phyloP scores from a whole-genome alignment of 768 basidiomycete species.

The Cystofilobasidium ferigula region DNA sequence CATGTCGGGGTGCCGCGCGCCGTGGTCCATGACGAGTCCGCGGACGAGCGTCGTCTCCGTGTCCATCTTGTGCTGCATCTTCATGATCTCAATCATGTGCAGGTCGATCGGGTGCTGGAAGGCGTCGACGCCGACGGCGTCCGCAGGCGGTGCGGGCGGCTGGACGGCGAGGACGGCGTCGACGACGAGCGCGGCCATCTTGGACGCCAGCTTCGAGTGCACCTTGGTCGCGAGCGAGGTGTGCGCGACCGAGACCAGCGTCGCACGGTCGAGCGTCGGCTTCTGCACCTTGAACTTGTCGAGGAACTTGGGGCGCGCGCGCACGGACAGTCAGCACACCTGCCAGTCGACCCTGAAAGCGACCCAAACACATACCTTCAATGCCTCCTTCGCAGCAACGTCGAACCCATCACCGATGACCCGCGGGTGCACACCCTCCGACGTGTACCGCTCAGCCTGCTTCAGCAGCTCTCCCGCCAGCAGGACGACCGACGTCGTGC shows the following conservation, averaged over 20 bases:
- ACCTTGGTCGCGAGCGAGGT: conserved; percentile 96
- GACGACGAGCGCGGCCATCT: conserved; percentile 82
- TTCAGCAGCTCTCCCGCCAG: conserved; percentile 91
- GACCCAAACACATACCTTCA: conserved; percentile 36
- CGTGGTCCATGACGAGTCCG: conserved; percentile 93
- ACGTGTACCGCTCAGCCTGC: conserved; percentile 94
- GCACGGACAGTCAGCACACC: background rate
- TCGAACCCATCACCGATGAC: conserved; percentile 93
- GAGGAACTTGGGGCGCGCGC: conserved; percentile 55
- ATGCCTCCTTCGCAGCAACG: conserved; percentile 89
- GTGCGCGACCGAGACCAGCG: conserved; percentile 81
- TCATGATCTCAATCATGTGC: conserved; percentile 99
- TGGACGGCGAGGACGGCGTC: conserved; percentile 87
- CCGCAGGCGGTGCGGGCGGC: conserved; percentile 45
- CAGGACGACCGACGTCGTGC: conserved; percentile 91
- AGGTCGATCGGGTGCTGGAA: conserved; percentile 87
- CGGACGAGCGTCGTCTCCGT: conserved; percentile 92
- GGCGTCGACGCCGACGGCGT: conserved; percentile 53
- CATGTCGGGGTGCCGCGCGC: conserved; percentile 93
- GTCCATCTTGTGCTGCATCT: conserved; percentile 98
- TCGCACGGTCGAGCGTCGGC: conserved; percentile 67
- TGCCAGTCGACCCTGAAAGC: background rate
- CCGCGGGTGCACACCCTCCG: conserved; percentile 95
- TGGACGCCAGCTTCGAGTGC: conserved; percentile 64
- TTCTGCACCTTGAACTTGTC: conserved; percentile 69